Percentiles rank a stretch among this genome's conserved stretches.
Conservation (phyloP, 2,329 filamentous ascomycete genomes). For the Sporothrix pseudoabietina region DNA sequence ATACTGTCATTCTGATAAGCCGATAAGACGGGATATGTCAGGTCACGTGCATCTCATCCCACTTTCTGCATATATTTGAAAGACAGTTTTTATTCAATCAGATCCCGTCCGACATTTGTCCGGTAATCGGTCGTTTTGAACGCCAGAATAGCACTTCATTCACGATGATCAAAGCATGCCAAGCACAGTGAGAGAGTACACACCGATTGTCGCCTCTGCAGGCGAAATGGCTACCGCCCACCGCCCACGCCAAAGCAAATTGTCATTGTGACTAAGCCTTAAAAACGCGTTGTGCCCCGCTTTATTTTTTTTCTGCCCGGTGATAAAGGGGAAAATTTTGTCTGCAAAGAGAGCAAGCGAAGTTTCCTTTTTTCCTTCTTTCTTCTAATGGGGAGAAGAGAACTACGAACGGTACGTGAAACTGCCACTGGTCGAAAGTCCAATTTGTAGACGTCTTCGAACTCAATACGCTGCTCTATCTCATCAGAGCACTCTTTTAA, state of each 20-base stretch:
- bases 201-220: background rate
- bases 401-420: constrained; percentile 36
- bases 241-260: background rate
- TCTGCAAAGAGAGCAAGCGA: background rate
- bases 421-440: constrained; percentile 37
- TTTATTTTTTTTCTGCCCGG: background rate
- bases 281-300: constrained; percentile 24
- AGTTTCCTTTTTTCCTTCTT: constrained; percentile 36
- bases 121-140: background rate
- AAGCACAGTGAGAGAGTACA: too few species aligned
- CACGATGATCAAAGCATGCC: background rate
- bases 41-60: constrained; percentile 22
- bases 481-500: constrained; percentile 12
- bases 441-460: constrained; percentile 37
- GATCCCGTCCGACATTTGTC: background rate
- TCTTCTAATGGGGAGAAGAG: constrained; percentile 39
- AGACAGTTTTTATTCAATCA: background rate
- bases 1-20: background rate
- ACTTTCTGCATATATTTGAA: background rate
- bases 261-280: constrained; percentile 21
- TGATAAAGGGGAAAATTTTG: constrained; percentile 37
- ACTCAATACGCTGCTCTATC: constrained; percentile 29
- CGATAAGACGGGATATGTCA: background rate
- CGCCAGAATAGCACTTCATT: background rate
- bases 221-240: background rate